phyloP scores from a whole-genome alignment of 257 asterid species.

The Petrea volubilis region DNA sequence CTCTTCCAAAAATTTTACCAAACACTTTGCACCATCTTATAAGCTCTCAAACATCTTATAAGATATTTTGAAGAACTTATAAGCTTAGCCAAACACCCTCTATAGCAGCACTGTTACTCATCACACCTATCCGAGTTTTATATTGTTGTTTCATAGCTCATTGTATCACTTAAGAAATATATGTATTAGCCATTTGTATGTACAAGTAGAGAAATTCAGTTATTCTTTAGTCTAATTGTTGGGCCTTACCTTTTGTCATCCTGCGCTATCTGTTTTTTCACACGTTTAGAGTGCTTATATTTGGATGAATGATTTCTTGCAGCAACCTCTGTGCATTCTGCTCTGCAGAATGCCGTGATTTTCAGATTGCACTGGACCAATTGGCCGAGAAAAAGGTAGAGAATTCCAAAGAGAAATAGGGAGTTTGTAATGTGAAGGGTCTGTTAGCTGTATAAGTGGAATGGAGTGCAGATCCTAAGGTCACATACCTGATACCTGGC shows the following conservation, averaged over 20 bases:
- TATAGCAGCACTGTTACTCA: not conserved
- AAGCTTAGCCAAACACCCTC: too few relatives aligned
- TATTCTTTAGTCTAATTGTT: not conserved
- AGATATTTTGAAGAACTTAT: too few relatives aligned
- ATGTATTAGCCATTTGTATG: not conserved
- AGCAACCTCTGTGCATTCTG: conserved; percentile 65
- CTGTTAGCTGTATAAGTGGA: conserved; percentile 9
- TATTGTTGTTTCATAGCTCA: not conserved
- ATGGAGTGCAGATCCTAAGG: conserved; percentile 15
- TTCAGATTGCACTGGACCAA: conserved; percentile 46
- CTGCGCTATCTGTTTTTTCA: not conserved
- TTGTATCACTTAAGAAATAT: not conserved
- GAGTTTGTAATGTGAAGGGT: conserved; percentile 3
- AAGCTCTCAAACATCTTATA: too few relatives aligned
- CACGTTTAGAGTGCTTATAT: not conserved
- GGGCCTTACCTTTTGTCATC: not conserved
- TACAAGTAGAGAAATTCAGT: not conserved
- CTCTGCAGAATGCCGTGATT: conserved; percentile 51
- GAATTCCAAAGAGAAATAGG: conserved; percentile 19
- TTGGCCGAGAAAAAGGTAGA: conserved; percentile 24
- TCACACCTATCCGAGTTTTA: not conserved
- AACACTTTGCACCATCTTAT: too few relatives aligned
- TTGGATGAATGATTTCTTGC: conserved; percentile 30
- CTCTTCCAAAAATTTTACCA: too few relatives aligned
- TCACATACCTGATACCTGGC: not conserved